A percentile compares a stretch with the other conserved stretches of the same genome.
Conservation (phyloP, 176 grass and related monocot genomes). For the Alopecurus myosuroides region DNA sequence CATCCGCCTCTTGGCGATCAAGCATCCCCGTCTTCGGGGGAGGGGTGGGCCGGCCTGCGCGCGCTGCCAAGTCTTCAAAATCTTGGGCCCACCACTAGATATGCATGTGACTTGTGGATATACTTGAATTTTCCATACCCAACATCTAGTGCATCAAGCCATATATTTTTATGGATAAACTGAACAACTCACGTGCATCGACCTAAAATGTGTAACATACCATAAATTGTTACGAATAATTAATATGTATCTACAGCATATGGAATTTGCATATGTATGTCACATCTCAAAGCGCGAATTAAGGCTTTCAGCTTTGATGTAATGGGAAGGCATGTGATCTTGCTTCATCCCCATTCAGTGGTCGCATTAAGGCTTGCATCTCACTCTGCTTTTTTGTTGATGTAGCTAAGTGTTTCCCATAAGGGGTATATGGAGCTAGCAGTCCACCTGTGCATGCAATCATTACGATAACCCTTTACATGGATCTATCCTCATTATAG, state of each 20-base stretch:
- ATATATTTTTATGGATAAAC: not conserved
- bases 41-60: too few relatives aligned
- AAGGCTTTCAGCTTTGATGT: slow-evolving; percentile 21
- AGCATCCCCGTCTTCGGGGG: too few relatives aligned
- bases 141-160: not conserved
- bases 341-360: slow-evolving; percentile 13
- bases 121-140: not conserved
- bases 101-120: not conserved
- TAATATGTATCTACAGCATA: not conserved
- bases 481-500: not conserved
- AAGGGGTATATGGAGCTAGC: not conserved
- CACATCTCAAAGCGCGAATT: not conserved
- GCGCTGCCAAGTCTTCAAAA: too few relatives aligned
- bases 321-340: slow-evolving; percentile 28
- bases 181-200: not conserved
- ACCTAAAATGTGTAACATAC: not conserved
- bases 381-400: slow-evolving; percentile 14
- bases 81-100: not conserved
- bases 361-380: slow-evolving; percentile 9
- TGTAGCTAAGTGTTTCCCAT: not conserved
- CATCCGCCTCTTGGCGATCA: too few relatives aligned
- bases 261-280: not conserved
- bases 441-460: not conserved
- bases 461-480: not conserved
- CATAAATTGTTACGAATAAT: not conserved